Percentiles rank a stretch among this genome's conserved stretches.
Evolutionary conservation across 78 protist genomes (phyloP).

Genomic region (Tieghemostelium lacteum): DNA sequence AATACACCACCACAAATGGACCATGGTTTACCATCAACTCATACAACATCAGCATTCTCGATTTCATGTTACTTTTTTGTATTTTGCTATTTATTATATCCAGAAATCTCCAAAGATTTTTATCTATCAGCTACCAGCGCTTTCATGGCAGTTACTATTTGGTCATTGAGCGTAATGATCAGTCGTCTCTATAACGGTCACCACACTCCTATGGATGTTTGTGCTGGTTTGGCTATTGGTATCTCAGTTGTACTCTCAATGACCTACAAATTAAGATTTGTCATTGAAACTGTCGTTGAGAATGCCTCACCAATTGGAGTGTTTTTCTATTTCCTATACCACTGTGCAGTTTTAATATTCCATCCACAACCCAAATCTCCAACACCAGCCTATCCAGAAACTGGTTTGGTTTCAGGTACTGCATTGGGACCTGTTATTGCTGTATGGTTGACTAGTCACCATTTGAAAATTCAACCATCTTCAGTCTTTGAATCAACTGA

Average conservation of each 20-base stretch:
- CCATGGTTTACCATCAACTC: constrained; percentile 76
- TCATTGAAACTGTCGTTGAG: background rate
- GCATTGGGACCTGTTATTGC: constrained; percentile 16
- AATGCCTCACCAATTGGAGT: background rate
- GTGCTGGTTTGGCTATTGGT: constrained; percentile 35
- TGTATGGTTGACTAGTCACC: constrained; percentile 12
- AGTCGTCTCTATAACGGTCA: constrained; percentile 68
- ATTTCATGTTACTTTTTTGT: constrained; percentile 44
- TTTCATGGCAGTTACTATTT: background rate
- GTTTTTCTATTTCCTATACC: background rate
- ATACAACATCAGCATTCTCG: constrained; percentile 48
- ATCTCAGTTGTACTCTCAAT: background rate
- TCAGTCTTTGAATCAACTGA: background rate
- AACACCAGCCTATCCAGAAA: constrained; percentile 76
- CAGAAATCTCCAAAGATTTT: background rate
- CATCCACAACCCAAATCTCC: constrained; percentile 66
- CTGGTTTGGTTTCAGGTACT: constrained; percentile 63
- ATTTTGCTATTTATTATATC: background rate
- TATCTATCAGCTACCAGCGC: constrained; percentile 4
- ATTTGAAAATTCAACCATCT: background rate
- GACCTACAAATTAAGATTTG: background rate
- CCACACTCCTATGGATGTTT: constrained; percentile 74
- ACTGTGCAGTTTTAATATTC: constrained; percentile 3
- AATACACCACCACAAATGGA: constrained; percentile 56
- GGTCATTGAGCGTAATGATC: constrained; percentile 29